Percentiles rank a stretch among this genome's conserved stretches.
phyloP scores from a whole-genome alignment of 2,329 filamentous ascomycete species.

The Graphilbum fragrans region DNA sequence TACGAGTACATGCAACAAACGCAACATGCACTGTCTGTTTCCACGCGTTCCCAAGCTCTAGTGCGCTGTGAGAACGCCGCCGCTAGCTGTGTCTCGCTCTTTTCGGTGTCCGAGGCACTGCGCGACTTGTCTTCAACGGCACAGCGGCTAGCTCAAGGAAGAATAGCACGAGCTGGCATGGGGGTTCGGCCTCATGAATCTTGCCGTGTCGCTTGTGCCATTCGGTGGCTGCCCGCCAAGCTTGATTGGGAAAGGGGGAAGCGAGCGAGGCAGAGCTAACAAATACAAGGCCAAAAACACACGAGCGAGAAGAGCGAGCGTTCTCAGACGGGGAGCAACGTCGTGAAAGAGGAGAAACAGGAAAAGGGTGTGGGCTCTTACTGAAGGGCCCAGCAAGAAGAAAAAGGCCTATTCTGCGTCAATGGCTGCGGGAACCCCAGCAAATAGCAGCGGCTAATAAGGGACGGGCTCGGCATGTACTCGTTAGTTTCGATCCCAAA shows the following conservation, averaged over 20 bases:
- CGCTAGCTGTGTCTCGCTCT: too few species aligned
- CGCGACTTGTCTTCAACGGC: too few species aligned
- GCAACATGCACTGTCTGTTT: too few species aligned
- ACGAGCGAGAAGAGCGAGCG: neutral
- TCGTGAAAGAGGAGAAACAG: neutral
- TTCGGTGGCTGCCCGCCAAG: neutral
- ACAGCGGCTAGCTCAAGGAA: too few species aligned
- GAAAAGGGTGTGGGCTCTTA: neutral
- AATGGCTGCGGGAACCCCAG: conserved; percentile 11
- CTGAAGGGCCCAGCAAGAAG: too few species aligned
- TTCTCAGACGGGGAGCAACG: neutral
- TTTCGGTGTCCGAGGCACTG: too few species aligned
- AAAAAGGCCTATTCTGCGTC: neutral
- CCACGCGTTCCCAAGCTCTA: too few species aligned
- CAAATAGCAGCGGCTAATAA: conserved; percentile 17
- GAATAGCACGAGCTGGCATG: too few species aligned
- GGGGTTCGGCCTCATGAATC: too few species aligned
- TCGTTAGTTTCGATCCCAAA: conserved; percentile 20
- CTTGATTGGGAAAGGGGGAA: neutral
- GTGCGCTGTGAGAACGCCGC: too few species aligned
- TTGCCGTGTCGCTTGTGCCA: too few species aligned
- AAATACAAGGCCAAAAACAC: neutral
- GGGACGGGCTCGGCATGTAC: conserved; percentile 18
- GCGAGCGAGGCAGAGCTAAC: neutral
- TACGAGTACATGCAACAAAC: too few species aligned